Base-by-base conservation (phyloP, 2,329 filamentous ascomycete species). In the Rasamsonia emersonii region DNA sequence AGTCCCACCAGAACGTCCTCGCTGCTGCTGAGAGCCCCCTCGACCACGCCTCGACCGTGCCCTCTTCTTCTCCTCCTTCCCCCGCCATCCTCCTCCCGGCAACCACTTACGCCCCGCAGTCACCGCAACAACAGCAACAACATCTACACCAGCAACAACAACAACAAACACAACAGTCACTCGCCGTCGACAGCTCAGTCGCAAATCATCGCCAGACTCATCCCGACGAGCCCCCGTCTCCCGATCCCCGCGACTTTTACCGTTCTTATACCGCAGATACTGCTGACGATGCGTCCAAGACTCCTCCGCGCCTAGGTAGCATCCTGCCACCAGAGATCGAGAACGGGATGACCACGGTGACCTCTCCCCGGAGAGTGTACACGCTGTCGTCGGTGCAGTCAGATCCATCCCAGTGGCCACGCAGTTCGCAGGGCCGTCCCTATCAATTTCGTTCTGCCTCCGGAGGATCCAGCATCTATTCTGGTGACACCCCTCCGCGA, bases 181-280 rank as follows among this genome's bases (percentile, higher is more conserved):
- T 31, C 40, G 46, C 33, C 32, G 38, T 23, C 37, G 35, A 39
- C 43, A 30, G 28, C 42, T 16, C 39, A 42, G 38, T 38, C 30
- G n/a, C n/a, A n/a, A n/a, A n/a, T n/a, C n/a, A n/a, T n/a, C n/a
- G n/a, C n/a, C 37, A 32, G 32, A 34, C 42, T 45, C 42, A 45
- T 36, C 17, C 32, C 40, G 36, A 32, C 39, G 38, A 42, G 35
- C 31, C 39, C 35, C 40, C 46, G 10, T 61, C 58, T 16, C 54
- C 59, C 26, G 62, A 68, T 44, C 68, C 67, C 21, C 65, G 67
- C 51, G 67, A 70, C 13, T 71, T 67, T 50, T 72, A 71, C 45
- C 61, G 65, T 43, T 58, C 60, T 26, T 64, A 64, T 47, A 54
- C 53, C 32, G 49, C 58, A 30, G 32, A 59, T 33, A 50, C 53